Evolutionary conservation across 2,329 filamentous ascomycete genomes (phyloP).

Genomic region (Colletotrichum phormii): DNA sequence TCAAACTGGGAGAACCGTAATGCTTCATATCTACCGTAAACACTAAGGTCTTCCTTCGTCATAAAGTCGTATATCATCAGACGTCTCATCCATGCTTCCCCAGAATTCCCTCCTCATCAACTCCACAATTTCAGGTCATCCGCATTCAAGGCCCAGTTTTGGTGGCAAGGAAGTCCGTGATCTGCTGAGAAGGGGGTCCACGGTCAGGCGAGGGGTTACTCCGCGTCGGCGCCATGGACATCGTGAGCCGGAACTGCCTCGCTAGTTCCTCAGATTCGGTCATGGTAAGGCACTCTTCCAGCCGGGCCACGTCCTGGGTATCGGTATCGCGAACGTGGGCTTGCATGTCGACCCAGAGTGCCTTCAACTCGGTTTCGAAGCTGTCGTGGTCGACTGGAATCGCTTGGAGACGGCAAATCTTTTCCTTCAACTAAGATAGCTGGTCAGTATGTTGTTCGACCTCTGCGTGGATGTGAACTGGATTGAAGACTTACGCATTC

Average conservation of each 20-base stretch:
- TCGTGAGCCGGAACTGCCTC: constrained; percentile 19
- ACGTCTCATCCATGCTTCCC: background rate
- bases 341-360: constrained; percentile 20
- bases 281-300: constrained; percentile 29
- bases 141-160: background rate
- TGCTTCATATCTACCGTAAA: background rate
- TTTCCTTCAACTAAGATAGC: constrained; percentile 21
- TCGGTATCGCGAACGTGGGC: constrained; percentile 30
- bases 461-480: fast-evolving
- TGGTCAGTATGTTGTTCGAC: background rate
- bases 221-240: constrained; percentile 21
- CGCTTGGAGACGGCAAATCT: constrained; percentile 17
- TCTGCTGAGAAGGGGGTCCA: constrained; percentile 22
- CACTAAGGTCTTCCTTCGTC: background rate
- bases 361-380: constrained; percentile 23
- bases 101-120: background rate
- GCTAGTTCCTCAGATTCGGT: constrained; percentile 24
- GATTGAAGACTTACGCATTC: background rate
- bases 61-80: background rate
- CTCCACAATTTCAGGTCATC: constrained; percentile 2
- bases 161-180: constrained; percentile 27
- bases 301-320: constrained; percentile 14
- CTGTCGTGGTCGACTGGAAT: constrained; percentile 11
- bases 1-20: background rate
- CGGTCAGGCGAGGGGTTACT: constrained; percentile 15